Conservation (phyloP, 2,329 filamentous ascomycete species). For the Apiospora rasikravindrae region DNA sequence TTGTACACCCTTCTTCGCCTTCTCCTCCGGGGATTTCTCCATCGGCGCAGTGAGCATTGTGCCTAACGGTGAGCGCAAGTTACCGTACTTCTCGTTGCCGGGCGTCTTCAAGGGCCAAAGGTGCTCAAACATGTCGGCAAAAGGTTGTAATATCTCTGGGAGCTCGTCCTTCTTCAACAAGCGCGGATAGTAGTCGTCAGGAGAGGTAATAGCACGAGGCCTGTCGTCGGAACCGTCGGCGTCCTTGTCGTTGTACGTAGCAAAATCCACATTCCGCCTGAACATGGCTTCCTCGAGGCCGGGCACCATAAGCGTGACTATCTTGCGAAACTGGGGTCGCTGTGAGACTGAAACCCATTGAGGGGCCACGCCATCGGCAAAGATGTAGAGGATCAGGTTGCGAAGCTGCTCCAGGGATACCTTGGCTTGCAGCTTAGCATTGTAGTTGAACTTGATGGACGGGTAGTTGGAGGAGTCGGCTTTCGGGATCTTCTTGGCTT, state of each 20-base stretch:
- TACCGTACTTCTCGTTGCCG: slow-evolving; percentile 80
- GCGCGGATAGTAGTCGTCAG: slow-evolving; percentile 66
- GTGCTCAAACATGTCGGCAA: slow-evolving; percentile 83
- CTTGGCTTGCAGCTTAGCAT: slow-evolving; percentile 63
- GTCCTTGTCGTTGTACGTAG: slow-evolving; percentile 48
- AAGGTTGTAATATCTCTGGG: slow-evolving; percentile 62
- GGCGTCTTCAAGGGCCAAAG: slow-evolving; percentile 89
- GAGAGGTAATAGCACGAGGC: slow-evolving; percentile 48
- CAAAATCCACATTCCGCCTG: slow-evolving; percentile 61
- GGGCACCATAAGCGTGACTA: slow-evolving; percentile 90
- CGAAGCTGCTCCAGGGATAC: slow-evolving; percentile 68
- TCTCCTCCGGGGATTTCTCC: slow-evolving; percentile 72
- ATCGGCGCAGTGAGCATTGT: slow-evolving; percentile 80
- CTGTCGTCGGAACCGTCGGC: slow-evolving; percentile 37
- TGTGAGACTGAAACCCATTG: slow-evolving; percentile 70
- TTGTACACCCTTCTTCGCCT: slow-evolving; percentile 62
- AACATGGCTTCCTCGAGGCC: slow-evolving; percentile 93
- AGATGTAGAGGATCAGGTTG: slow-evolving; percentile 68
- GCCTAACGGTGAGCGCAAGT: slow-evolving; percentile 85
- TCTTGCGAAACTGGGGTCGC: slow-evolving; percentile 71
- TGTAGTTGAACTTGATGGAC: slow-evolving; percentile 61
- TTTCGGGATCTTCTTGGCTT: slow-evolving; percentile 65
- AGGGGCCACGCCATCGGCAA: slow-evolving; percentile 68
- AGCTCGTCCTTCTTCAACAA: slow-evolving; percentile 56
- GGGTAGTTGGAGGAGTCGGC: slow-evolving; percentile 63